phyloP scores from a whole-genome alignment of 2,329 filamentous ascomycete species.

The Aureobasidium sp. region DNA sequence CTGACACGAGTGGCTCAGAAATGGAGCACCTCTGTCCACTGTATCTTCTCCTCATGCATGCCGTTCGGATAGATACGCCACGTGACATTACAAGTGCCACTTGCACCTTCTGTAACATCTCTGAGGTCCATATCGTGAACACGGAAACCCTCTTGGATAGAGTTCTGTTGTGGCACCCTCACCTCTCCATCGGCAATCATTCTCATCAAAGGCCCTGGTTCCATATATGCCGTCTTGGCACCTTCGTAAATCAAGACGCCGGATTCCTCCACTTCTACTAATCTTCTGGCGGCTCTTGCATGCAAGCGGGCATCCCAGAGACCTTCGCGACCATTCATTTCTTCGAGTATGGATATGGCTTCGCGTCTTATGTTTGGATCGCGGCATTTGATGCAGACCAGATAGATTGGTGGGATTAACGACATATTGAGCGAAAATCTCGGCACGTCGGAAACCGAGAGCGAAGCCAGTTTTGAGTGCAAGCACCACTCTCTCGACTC shows the following conservation, averaged over 20 bases:
- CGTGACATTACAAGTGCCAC: neutral
- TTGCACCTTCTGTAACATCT: neutral
- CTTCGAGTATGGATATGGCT: conserved; percentile 17
- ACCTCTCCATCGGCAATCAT: neutral
- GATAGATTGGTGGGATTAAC: conserved; percentile 19
- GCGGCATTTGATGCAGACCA: conserved; percentile 20
- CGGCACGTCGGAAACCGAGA: neutral
- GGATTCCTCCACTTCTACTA: conserved; percentile 22
- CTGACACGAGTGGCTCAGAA: neutral
- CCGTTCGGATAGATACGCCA: neutral
- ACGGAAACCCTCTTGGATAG: neutral
- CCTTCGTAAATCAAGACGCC: neutral
- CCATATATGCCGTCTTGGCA: neutral
- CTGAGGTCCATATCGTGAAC: neutral
- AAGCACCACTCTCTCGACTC: neutral
- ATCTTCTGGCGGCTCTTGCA: conserved; percentile 22
- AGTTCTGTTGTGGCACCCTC: neutral
- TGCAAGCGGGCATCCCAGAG: conserved; percentile 15
- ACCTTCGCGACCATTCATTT: conserved; percentile 15
- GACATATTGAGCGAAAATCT: conserved; percentile 21
- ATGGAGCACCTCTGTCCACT: neutral
- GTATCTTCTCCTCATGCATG: neutral
- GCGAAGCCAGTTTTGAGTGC: conserved; percentile 7
- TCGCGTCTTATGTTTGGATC: conserved; percentile 16
- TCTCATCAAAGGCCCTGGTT: neutral